Evolutionary conservation across 345 rosid species (phyloP), one percentile per base, ranked within the genome.

Genomic region (Garcia nutans): DNA sequence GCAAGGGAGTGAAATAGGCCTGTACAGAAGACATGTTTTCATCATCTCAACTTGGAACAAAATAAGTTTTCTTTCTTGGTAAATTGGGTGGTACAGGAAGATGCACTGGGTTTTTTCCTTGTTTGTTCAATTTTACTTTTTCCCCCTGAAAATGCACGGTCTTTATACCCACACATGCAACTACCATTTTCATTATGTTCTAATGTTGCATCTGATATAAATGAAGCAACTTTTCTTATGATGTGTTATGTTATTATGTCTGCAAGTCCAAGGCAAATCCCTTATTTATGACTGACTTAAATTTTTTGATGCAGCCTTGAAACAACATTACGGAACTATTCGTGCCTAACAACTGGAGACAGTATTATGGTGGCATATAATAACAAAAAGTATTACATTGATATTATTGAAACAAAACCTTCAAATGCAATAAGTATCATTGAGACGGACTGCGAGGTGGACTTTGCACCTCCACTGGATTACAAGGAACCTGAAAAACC

Each of bases 361-460:
- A 92, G 97, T 84, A 93, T 96, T 76, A 96, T 96, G 99, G 99
- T 96, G 79, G 97, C 98, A 22, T 96, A 96, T 79, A 96, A 93
- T 89, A 93, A 92, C 80, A 96, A 96, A 83, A 93, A 96, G 59
- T 96, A 96, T 82, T 96, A 93, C 84, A 93, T 96, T 81, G 98
- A 96, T 85, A 96, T 96, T 62, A 64, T 93, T 76, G 98, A 93
- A 84, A 88, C 97, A 64, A 93, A 91, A 84, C 99, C 99, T 80
- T 88, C 99, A 19, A 82, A 89, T 83, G 99, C 97, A 75, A 96
- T 92, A 75, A 96, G 86, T 82, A 93, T 96, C 84, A 96, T 96
- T 74, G 99, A 96, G 92, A 96, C 99, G n/a, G 99, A 96, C 81
- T 96, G 99, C 78, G 99, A 96, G 84, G 99, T 96, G 76, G 99